phyloP scores from a whole-genome alignment of 2,329 filamentous ascomycete genomes.

The Sporothrix globosa region DNA sequence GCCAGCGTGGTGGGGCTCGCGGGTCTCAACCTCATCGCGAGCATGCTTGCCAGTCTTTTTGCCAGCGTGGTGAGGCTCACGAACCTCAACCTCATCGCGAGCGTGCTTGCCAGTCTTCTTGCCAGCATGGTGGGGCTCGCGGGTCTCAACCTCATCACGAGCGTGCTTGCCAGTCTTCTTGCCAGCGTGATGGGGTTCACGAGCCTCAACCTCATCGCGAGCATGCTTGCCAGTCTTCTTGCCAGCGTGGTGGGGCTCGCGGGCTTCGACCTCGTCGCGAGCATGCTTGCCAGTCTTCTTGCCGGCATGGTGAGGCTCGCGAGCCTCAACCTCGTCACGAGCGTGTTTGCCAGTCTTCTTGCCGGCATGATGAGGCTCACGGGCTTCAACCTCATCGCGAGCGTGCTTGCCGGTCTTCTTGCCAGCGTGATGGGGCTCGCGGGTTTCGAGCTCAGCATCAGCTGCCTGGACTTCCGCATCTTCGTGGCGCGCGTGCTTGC shows the following conservation, averaged over 20 bases:
- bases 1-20: constrained; percentile 36
- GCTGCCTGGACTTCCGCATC: no score
- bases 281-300: constrained; percentile 32
- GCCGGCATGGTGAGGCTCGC: constrained; percentile 36
- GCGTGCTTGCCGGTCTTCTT: no score
- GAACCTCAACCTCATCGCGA: constrained; percentile 27
- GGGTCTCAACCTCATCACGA: constrained; percentile 32
- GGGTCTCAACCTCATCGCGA: constrained; percentile 26
- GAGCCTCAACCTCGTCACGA: constrained; percentile 29
- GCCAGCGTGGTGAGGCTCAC: constrained; percentile 37
- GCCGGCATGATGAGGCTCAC: constrained; percentile 37
- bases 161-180: neutral
- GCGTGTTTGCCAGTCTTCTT: constrained; percentile 35
- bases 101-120: constrained; percentile 35
- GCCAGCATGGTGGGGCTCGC: constrained; percentile 39
- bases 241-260: constrained; percentile 29
- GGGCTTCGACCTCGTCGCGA: constrained; percentile 23
- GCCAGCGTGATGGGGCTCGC: constrained; percentile 35
- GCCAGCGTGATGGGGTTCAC: constrained; percentile 39
- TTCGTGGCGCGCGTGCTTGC: constrained; percentile 5
- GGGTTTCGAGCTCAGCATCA: constrained; percentile 33
- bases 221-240: constrained; percentile 34
- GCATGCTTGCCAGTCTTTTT: constrained; percentile 34
- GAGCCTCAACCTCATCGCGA: constrained; percentile 31
- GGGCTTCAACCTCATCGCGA: no score